phyloP scores from a whole-genome alignment of 495 filamentous ascomycete species.

The Penicillium flavigenum region DNA sequence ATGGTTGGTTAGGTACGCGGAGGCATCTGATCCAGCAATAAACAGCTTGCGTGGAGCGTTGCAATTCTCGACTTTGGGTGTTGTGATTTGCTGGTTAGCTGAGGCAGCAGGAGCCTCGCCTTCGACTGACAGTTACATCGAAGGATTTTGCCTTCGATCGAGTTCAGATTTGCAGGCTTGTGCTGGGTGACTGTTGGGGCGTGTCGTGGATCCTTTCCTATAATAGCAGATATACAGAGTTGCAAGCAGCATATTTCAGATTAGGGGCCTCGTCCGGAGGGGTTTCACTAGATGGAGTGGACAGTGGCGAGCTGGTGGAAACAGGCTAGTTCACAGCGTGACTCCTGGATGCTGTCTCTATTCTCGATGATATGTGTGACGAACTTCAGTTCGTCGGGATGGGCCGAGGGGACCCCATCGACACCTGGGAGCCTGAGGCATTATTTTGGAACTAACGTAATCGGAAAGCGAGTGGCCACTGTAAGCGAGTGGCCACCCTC shows the following conservation, averaged over 20 bases:
- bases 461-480: no score
- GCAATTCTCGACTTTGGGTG: not conserved
- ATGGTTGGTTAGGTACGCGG: not conserved
- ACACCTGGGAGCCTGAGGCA: not conserved
- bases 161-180: not conserved
- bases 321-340: not conserved
- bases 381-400: not conserved
- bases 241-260: not conserved
- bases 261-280: not conserved
- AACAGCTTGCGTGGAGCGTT: not conserved
- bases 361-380: not conserved
- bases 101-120: not conserved
- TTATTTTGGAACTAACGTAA: not conserved
- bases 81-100: not conserved
- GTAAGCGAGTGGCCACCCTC: no score
- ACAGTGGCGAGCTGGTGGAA: not conserved
- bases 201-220: not conserved
- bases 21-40: not conserved
- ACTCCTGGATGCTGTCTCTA: not conserved
- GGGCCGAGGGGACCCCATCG: not conserved
- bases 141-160: not conserved
- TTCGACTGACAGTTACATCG: not conserved
- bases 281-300: not conserved
- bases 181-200: not conserved
- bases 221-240: not conserved